A percentile compares a stretch with the other conserved stretches of the same genome.
phyloP scores from a whole-genome alignment of 1,284 basidiomycete species.

The Pseudozyma tsukubaensis region DNA sequence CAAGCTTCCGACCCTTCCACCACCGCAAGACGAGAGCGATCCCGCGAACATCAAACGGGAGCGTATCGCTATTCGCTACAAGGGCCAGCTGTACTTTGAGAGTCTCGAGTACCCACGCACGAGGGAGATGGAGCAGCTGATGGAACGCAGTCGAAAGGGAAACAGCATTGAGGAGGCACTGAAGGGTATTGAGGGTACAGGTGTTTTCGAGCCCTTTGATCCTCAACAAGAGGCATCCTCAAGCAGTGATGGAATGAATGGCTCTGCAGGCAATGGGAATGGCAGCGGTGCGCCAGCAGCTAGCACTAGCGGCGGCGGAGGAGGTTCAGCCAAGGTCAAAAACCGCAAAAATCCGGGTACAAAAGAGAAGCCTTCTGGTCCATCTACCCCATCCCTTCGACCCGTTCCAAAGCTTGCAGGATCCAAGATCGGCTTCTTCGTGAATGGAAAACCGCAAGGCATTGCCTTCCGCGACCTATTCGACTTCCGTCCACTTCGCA shows the following conservation, averaged over 20 bases:
- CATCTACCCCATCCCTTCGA: constrained; percentile 71
- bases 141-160: constrained; percentile 69
- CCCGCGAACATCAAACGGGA: constrained; percentile 61
- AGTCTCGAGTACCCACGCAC: constrained; percentile 86
- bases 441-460: constrained; percentile 89
- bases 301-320: constrained; percentile 1
- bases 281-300: not conserved
- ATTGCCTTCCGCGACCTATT: constrained; percentile 88
- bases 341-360: constrained; percentile 42
- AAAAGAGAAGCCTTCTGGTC: constrained; percentile 43
- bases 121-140: constrained; percentile 87
- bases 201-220: constrained; percentile 26
- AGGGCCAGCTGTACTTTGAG: constrained; percentile 97
- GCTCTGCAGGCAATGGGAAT: constrained; percentile 9
- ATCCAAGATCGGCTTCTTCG: constrained; percentile 87
- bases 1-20: constrained; percentile 75
- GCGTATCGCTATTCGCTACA: constrained; percentile 82
- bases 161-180: constrained; percentile 41
- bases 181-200: constrained; percentile 38
- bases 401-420: constrained; percentile 78
- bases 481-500: constrained; percentile 83
- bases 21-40: constrained; percentile 36
- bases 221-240: not conserved
- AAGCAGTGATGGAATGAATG: constrained; percentile 7
- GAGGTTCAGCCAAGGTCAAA: constrained; percentile 42